phyloP scores from a whole-genome alignment of 192 early-diverging fungal genomes.

The Chytriomyces sp. region DNA sequence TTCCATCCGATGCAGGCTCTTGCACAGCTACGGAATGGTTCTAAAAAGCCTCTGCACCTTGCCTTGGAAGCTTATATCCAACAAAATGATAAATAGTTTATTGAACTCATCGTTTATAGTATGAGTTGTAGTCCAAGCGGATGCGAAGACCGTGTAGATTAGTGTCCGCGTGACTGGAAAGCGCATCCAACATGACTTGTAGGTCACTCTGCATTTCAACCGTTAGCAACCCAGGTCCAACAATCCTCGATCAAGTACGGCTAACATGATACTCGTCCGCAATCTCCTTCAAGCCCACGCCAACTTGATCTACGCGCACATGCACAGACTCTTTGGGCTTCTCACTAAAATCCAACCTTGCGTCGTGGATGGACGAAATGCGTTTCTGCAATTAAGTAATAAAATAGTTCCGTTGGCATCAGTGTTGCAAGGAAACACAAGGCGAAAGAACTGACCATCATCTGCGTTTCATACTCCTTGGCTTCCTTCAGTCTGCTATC shows the following conservation, averaged over 20 bases:
- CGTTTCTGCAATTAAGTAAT: constrained; percentile 1
- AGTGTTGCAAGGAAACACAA: too few relatives aligned
- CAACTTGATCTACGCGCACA: constrained; percentile 12
- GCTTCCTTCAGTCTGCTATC: background rate
- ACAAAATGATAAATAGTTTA: background rate
- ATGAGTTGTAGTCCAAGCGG: constrained; percentile 77
- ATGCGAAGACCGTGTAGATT: constrained; percentile 75
- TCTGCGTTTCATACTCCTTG: background rate
- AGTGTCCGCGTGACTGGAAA: constrained; percentile 67
- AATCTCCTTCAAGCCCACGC: constrained; percentile 29
- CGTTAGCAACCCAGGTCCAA: constrained; percentile 6
- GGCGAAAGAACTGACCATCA: constrained; percentile 9
- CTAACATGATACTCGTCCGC: constrained; percentile 13
- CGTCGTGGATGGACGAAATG: constrained; percentile 10
- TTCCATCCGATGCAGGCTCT: background rate
- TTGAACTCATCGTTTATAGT: background rate
- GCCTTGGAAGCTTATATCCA: constrained; percentile 12
- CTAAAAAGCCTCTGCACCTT: background rate
- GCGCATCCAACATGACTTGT: constrained; percentile 52
- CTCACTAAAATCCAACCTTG: background rate
- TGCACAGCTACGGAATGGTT: background rate
- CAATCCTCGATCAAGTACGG: background rate
- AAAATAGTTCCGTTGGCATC: background rate
- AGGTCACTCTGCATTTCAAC: constrained; percentile 50
- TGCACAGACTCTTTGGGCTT: background rate